phyloP scores from a whole-genome alignment of 148 eudicot species.

The Vaccinium darrowii region DNA sequence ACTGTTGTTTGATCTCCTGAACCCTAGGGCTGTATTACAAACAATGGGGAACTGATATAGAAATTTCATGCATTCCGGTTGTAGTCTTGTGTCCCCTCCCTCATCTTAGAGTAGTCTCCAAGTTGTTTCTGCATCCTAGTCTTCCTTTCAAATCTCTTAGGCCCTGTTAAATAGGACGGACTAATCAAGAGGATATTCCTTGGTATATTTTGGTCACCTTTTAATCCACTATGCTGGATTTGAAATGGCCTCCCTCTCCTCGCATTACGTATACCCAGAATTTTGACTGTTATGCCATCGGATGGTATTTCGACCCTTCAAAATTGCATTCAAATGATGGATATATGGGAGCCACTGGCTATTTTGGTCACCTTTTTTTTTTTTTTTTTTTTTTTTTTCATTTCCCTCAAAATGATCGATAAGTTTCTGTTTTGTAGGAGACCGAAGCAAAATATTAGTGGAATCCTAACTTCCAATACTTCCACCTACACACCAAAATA shows the following conservation, averaged over 20 bases:
- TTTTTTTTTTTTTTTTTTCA: not conserved
- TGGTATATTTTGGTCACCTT: not conserved
- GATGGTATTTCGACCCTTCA: not conserved
- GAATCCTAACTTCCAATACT: not conserved
- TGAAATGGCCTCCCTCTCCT: not conserved
- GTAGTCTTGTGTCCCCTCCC: not conserved
- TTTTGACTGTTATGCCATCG: not conserved
- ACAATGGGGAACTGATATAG: not conserved
- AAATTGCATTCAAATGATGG: not conserved
- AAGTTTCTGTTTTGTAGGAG: not conserved
- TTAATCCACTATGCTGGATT: not conserved
- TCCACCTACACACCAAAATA: not conserved
- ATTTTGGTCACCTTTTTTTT: not conserved
- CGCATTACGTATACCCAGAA: not conserved
- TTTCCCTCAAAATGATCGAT: not conserved
- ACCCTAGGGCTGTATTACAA: conserved; percentile 5
- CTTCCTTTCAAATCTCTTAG: not conserved
- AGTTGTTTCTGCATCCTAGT: not conserved
- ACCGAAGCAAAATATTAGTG: not conserved
- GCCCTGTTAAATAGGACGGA: not conserved
- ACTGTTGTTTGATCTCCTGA: not conserved
- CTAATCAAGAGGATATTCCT: not conserved
- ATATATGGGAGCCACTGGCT: not conserved
- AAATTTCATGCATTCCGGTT: conserved; percentile 6
- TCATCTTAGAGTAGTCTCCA: not conserved